Evolutionary conservation across 169 alveolate genomes (phyloP).

Genomic region (Ichthyophthirius multifiliis): DNA sequence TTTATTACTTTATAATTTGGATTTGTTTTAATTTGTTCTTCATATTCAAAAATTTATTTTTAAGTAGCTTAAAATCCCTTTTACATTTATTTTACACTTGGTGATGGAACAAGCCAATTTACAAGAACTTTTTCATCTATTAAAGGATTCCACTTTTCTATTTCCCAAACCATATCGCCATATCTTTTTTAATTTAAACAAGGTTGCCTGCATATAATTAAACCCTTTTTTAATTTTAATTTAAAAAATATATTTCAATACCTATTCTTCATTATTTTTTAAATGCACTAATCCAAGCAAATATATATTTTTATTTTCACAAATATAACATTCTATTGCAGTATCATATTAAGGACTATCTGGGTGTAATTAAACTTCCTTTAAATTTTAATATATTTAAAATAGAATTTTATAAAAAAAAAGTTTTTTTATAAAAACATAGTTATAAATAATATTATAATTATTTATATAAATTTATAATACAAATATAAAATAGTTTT

Average conservation of each 20-base stretch:
- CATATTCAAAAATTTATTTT: conserved; percentile 42
- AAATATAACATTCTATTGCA: conserved; percentile 53
- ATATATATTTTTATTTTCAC: conserved; percentile 53
- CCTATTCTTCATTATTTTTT: background rate
- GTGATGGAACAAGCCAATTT: conserved; percentile 44
- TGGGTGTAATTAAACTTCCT: conserved; percentile 40
- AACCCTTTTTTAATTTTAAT: background rate
- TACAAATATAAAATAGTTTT: background rate
- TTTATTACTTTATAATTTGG: conserved; percentile 45
- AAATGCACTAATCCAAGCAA: conserved; percentile 45
- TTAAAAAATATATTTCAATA: background rate
- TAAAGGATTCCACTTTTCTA: conserved; percentile 52
- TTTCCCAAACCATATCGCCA: conserved; percentile 45
- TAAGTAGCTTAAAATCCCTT: conserved; percentile 35
- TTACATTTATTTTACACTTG: conserved; percentile 31
- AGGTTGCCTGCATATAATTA: conserved; percentile 39
- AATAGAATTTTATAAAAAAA: no score
- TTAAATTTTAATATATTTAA: background rate
- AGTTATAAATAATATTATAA: background rate
- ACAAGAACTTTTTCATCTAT: conserved; percentile 50
- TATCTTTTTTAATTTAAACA: conserved; percentile 27
- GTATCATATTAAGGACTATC: conserved; percentile 42
- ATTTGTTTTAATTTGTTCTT: conserved; percentile 48
- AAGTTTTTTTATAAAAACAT: background rate
- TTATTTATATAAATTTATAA: background rate